Percentiles rank a stretch among this genome's conserved stretches.
These are phyloP conservation scores for Acer yangbiense DNA, from an alignment of 345 rosid genomes.

Conservation along the genomic window DNA sequence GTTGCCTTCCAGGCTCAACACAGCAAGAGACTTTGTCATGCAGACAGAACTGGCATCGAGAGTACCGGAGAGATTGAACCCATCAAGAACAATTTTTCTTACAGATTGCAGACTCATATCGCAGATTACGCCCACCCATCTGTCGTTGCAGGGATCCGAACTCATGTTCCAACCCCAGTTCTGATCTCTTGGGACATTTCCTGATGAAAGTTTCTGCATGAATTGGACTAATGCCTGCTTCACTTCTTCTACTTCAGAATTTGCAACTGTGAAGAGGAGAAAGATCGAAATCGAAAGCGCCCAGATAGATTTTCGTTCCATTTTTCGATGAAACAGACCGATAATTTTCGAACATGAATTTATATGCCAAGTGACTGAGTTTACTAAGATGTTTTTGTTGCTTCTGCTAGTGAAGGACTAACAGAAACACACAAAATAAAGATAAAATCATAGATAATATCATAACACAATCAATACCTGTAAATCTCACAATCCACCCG, in stretches of 20 bases:
- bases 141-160: conserved; percentile 58
- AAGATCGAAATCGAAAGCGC: background rate
- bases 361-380: too few species aligned
- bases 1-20: conserved; percentile 48
- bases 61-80: conserved; percentile 42
- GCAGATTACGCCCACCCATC: conserved; percentile 52
- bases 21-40: conserved; percentile 30
- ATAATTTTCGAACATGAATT: too few species aligned
- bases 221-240: conserved; percentile 25
- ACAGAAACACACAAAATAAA: too few species aligned
- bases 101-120: conserved; percentile 25
- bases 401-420: too few species aligned
- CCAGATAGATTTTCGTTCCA: background rate
- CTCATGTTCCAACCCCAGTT: conserved; percentile 53
- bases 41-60: conserved; percentile 46
- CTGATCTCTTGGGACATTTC: conserved; percentile 14
- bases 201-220: conserved; percentile 49
- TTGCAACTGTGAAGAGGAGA: background rate
- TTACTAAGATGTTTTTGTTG: too few species aligned
- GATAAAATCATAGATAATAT: background rate
- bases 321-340: too few species aligned
- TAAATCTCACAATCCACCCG: background rate
- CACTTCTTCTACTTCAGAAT: background rate
- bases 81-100: conserved; percentile 49
- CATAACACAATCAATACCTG: background rate